Base-by-base conservation (phyloP, 2,329 filamentous ascomycete genomes). In the Pseudonectria foliicola region DNA sequence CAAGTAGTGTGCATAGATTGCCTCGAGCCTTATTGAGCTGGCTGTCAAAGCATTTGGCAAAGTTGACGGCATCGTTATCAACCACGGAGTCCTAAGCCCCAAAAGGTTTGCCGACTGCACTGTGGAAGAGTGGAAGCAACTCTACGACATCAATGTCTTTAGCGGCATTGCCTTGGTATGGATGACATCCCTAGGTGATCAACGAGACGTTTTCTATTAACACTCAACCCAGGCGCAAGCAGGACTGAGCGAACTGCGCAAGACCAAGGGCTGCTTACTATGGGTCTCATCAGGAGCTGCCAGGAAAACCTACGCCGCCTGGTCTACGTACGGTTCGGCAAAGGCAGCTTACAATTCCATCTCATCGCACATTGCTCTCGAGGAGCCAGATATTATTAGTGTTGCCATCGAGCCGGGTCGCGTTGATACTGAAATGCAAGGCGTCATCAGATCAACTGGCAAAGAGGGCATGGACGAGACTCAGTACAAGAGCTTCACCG, bases 401-500 rank as follows among this genome's bases (percentile, higher is more conserved):
- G 63, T 95, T 1, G 71, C 85, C 0, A 66, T 95, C 24, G 71
- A 80, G 4, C 89, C 89, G 0, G 89, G 89, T 3, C 77, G 85
- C 29, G 82, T 93, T 7, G 84, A 95, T 54, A 95, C 89, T 0
- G 82, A 82, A 33, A 95, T 95, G 89, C 89, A 95, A 58, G 71
- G 71, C n/a, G 74, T 83, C 38, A 75, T 98, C 38, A 71, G 92
- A 33, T 80, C 88, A 30, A 56, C 62, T 4, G 73, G 70, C 28
- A 59, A 62, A 25, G 53, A 56, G 2, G 59, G 57, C 35, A 79
- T 79, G 75, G 53, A 67, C 32, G 56, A 66, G 35, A 55, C 63
- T 6, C 73, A 78, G 38, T 82, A 92, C 57, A 67, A 72, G 7
- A 68, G 64, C 18, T 96, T 96, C 50, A 67, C 76, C 10, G 67